Conservation (phyloP, 768 basidiomycete genomes). For the Leccinum subtestaceum region DNA sequence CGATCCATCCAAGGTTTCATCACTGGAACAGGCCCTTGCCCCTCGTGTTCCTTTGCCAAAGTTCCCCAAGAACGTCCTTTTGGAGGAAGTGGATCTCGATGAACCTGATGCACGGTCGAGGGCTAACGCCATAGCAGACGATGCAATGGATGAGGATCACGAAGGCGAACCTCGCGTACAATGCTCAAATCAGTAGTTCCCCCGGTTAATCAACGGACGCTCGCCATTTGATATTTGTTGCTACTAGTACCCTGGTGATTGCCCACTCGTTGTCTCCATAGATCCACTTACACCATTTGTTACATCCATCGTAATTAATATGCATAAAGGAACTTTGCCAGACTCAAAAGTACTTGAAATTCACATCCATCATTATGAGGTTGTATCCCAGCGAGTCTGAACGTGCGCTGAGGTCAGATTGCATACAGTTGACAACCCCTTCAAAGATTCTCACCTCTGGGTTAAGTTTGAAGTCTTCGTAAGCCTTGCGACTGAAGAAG, state of each 20-base stretch:
- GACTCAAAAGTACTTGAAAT: neutral
- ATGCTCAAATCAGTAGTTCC: conserved; percentile 82
- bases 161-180: conserved; percentile 89
- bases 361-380: conserved; percentile 6
- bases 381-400: conserved; percentile 31
- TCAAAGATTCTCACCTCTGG: conserved; percentile 54
- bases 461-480: conserved; percentile 77
- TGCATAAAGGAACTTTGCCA: conserved; percentile 14
- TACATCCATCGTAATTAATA: conserved; percentile 33
- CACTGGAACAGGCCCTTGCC: conserved; percentile 84
- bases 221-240: conserved; percentile 20
- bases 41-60: conserved; percentile 66
- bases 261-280: conserved; percentile 23
- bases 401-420: neutral
- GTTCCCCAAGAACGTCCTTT: conserved; percentile 59
- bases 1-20: conserved; percentile 58
- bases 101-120: conserved; percentile 65
- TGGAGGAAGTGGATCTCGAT: conserved; percentile 85
- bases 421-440: neutral
- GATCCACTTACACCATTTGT: conserved; percentile 27
- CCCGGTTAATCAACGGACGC: conserved; percentile 10
- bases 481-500: conserved; percentile 77
- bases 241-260: conserved; percentile 21
- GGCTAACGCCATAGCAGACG: conserved; percentile 53
- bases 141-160: conserved; percentile 90